Evolutionary conservation across 495 filamentous ascomycete genomes (phyloP), one percentile per base, ranked within the genome.

Genomic region (Penicillium steckii): DNA sequence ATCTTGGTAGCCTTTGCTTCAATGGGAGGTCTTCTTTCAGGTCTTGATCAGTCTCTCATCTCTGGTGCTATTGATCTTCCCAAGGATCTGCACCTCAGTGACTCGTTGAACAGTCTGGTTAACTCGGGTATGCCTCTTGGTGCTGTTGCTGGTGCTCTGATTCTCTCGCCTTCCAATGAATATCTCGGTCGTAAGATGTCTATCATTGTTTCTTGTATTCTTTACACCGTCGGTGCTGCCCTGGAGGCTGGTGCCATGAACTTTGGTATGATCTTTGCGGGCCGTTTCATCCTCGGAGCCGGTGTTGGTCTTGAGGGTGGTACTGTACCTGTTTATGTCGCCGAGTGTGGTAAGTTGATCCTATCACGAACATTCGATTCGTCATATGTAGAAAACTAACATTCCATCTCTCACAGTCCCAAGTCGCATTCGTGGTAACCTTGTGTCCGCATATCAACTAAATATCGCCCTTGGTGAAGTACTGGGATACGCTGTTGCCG

Each of bases 391-490:
- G n/a, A 26, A 29, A 33, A 19, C 48, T 50, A 47, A 79, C 46
- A 61, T 72, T 9, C 63, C 1, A 69, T 53, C 67, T 62, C 15
- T 29, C 32, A 27, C 35, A 46, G 80, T 83, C 25, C 79, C 77
- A 10, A 61, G 73, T 18, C 69, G 70, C 35, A 70, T 82, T 37
- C 79, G 83, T 53, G 82, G 82, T 58, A 84, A 84, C 55, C 66
- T 85, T 32, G 82, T 85, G 19, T 83, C 80, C 0, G 66, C 84
- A 0, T 85, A 84, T 53, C 83, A 86, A 55, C 75, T 84, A 62
- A 84, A 82, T 63, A 85, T 86, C 43, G 82, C 82, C 1, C 62
- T 86, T 0, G 83, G 83, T 40, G 80, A 85, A 60, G 80, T 86
- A 22, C 66, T 85, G 15, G 82, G 83, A 9, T 85, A 84, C 53